Base-by-base conservation (phyloP, 1,284 basidiomycete species). In the Lignosus rhinocerotis region DNA sequence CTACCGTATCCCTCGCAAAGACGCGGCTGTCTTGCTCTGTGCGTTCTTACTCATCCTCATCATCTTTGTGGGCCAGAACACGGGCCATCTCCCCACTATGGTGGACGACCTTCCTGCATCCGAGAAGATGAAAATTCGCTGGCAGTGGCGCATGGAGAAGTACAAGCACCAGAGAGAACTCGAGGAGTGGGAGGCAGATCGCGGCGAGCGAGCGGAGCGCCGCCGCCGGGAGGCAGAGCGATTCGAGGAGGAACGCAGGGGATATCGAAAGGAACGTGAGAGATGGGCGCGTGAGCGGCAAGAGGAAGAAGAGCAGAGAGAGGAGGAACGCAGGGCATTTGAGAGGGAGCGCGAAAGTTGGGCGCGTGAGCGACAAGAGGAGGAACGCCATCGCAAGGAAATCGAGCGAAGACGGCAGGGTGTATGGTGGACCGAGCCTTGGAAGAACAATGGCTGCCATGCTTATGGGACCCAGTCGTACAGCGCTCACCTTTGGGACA, bases 381-480 rank as follows among this genome's bases (percentile, higher is more conserved):
- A 66, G 38, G 52, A 55, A 11, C 52, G 42, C 7, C 62, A 53
- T 17, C 59, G 56, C 45, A 51, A 55, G 51, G 60, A 66, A 47
- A 46, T 65, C 16, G 49, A 48, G 50, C 57, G 60, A 9, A 56
- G 44, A 33, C 56, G 61, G 30, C 48, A 61, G 52, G 63, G 63
- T 25, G 56, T 65, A 34, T 55, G 56, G 36, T 68, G 65, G 65
- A 57, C 58, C 8, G 55, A 59, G 42, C 55, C 60, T 21, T 54
- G 51, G 38, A 61, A 55, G 14, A 51, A 58, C 41, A 16, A n/a
- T 4, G 47, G 54, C 8, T 68, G 67, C 49, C 36, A 47, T 16
- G 48, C 60, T 14, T 61, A 55, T 36, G 67, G 62, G 17, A 62
- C 51, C n/a, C 56, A 64, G 17, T 54, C 61, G 34, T 65, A 68